Evolutionary conservation across 177 flowering plant genomes (phyloP).

Genomic region (Vitis hybrid): DNA sequence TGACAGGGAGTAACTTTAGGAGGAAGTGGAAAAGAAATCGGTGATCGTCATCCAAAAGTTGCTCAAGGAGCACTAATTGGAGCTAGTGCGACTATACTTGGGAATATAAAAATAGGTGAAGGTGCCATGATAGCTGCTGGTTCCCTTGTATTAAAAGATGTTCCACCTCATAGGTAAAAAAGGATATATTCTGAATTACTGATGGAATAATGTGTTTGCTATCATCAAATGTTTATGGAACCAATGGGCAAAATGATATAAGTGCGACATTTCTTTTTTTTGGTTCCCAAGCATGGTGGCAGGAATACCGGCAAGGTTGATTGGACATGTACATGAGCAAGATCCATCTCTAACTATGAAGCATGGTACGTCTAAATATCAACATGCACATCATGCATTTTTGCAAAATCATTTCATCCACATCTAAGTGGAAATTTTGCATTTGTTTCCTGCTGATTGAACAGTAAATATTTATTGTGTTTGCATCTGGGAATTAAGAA

Average conservation of each 20-base stretch:
- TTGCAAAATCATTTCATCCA: not conserved
- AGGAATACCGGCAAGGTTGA: constrained; percentile 78
- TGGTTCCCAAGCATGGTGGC: constrained; percentile 63
- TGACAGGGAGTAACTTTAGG: constrained; percentile 79
- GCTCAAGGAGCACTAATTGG: constrained; percentile 78
- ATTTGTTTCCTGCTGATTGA: not conserved
- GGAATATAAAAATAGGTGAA: constrained; percentile 77
- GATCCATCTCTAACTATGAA: constrained; percentile 88
- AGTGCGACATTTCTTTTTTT: constrained; percentile 7
- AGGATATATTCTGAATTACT: constrained; percentile 3
- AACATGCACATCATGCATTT: not conserved
- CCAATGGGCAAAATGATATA: not conserved
- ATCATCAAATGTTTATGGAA: not conserved
- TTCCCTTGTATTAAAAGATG: constrained; percentile 73
- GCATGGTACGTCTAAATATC: constrained; percentile 54
- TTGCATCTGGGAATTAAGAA: not conserved
- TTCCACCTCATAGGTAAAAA: constrained; percentile 70
- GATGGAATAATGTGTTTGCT: not conserved
- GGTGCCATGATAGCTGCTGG: constrained; percentile 93
- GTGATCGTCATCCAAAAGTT: constrained; percentile 85
- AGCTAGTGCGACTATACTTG: constrained; percentile 73
- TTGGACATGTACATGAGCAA: constrained; percentile 65
- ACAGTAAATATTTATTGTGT: not conserved
- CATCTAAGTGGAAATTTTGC: too few relatives aligned
- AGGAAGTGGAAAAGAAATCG: constrained; percentile 71